Evolutionary conservation across 202 grass and related monocot genomes (phyloP), one percentile per base, ranked within the genome.

Genomic region (Carex arenaria): DNA sequence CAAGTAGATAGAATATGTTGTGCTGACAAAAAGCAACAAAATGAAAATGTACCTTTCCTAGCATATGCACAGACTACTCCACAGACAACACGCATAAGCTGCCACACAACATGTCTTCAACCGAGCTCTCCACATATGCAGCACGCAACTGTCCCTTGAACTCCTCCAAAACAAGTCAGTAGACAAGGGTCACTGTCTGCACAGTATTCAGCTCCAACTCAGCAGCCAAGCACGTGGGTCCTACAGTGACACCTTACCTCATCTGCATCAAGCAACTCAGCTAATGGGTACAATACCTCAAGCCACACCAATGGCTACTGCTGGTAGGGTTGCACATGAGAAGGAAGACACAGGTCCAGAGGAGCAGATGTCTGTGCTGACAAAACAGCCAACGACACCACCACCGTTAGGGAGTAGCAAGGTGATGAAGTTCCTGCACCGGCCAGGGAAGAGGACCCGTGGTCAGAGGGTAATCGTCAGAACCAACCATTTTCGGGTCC

Each of bases 381-480:
- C 43, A 49, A 6, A 52, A 51, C 69, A 23, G 40, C 42, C 43
- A n/a, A 23, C 15, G 12, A 7, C 43, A 52, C 19, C 20, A 51
- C 36, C 80, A 55, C 45, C 36, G 17, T 67, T 79, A 59, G 51
- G 49, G 22, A 82, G 61, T 28, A 77, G 15, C 31, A 83, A 83
- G 68, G 6, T 42, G 5, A 22, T 86, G 23, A 72, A 28, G 59
- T 89, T 90, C 14, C 88, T 85, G 5, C 49, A 26, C 30, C 83
- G 94, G 60, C 91, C 94, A 7, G 88, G 89, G 17, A 83, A 83
- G 19, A 86, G 90, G 10, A 20, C 10, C 14, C 32, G 8, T 0
- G 94, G 90, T 1, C 36, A 20, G 2, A 55, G 10, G 45, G 93
- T 86, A 51, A 0, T 80, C 1, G 14, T 97, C 49, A 92, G 54